These are phyloP conservation scores for Elaeagnus macrophylla DNA, from an alignment of 306 rosid genomes.

Conservation along the genomic window DNA sequence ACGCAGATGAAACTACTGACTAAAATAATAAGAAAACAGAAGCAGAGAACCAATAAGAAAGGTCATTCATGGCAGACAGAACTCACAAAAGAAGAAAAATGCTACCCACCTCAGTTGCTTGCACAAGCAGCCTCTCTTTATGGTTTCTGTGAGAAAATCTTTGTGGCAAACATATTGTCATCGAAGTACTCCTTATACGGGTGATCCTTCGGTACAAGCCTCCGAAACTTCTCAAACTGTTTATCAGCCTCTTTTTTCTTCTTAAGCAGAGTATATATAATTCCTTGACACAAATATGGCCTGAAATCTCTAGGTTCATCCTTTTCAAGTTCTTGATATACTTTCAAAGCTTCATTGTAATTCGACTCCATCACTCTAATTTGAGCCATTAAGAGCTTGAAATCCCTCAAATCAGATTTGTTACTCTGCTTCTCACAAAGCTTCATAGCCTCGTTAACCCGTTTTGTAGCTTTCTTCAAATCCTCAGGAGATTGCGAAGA, in stretches of 20 bases:
- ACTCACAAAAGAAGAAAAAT: too few species aligned
- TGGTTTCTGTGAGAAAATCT: conserved; percentile 37
- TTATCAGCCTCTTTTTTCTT: conserved; percentile 72
- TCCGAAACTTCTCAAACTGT: conserved; percentile 60
- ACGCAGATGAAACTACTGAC: too few species aligned
- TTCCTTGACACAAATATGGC: conserved; percentile 80
- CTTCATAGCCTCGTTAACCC: conserved; percentile 46
- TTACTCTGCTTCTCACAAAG: conserved; percentile 36
- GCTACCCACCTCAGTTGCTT: conserved; percentile 27
- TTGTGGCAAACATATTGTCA: conserved; percentile 58
- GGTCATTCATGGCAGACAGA: too few species aligned
- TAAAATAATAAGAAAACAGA: too few species aligned
- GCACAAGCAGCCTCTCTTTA: conserved; percentile 31
- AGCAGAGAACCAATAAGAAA: too few species aligned
- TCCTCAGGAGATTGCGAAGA: conserved; percentile 27
- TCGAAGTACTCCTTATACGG: conserved; percentile 68
- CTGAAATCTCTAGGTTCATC: conserved; percentile 85
- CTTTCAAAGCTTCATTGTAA: conserved; percentile 53
- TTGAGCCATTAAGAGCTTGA: conserved; percentile 79
- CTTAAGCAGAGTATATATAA: conserved; percentile 61
- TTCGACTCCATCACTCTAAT: conserved; percentile 59
- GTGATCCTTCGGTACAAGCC: conserved; percentile 69
- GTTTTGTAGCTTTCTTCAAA: conserved; percentile 24
- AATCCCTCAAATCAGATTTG: conserved; percentile 60
- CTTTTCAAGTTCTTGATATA: conserved; percentile 62